Base-by-base conservation (phyloP, 108 stramenopile genomes). In the Nitzschia inconspicua region DNA sequence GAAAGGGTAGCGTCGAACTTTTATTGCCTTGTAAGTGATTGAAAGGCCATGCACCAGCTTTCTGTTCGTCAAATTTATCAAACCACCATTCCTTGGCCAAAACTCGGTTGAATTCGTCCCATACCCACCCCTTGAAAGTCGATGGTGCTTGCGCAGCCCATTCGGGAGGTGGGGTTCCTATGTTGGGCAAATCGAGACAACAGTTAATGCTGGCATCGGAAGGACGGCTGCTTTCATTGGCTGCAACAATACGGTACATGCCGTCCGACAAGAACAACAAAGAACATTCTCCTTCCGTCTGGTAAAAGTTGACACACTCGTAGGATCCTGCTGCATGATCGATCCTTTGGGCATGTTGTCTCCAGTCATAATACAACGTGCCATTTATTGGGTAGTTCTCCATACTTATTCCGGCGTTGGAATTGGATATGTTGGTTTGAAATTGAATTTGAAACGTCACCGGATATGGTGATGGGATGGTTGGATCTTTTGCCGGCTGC, bases 311-410 rank as follows among this genome's bases (percentile, higher is more conserved):
- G 22, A 48, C 3, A 26, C 60, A 62, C 47, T 62, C 60, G 24
- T 62, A 48, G 6, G 60, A 62, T 20, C 60, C 60, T 18, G 60
- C 20, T 23, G 19, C 60, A 62, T 62, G 60, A 19, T 62, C 60
- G 60, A 62, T 27, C 2, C 60, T 18, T 31, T 62, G 60, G 10
- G 19, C 49, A 28, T 49, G 35, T 48, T 4, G 14, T 3, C 47
- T 9, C 60, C 60, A 62, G 24, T 62, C 60, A 41, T 62, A 62
- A 47, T 62, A 62, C 37, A 62, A 24, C n/a, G 20, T 2, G 10
- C 60, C 60, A 16, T 23, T 27, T 34, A 62, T 4, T 3, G 43
- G 20, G 41, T 3, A 43, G 25, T 44, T 39, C 36, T 57, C 20
- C 4, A 7, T n/a, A 8, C 40, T 5, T 13, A 26, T 5, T 9